Evolutionary conservation across 1,139 yeast species (phyloP).

Genomic region (Sugiyamaella xylanicola): DNA sequence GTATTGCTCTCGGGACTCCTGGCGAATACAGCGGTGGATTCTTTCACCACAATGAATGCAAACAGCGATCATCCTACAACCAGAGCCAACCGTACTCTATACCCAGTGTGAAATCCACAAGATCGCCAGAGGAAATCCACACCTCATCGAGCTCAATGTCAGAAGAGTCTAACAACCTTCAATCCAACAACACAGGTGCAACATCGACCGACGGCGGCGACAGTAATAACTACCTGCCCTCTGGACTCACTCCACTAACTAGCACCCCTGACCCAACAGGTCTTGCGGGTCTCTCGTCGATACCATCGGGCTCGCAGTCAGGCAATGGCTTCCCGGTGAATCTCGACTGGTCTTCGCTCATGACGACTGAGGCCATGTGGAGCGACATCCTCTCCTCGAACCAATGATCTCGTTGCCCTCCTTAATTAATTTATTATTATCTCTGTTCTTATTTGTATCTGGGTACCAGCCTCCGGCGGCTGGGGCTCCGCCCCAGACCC

Average conservation of each 20-base stretch:
- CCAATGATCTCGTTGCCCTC: not conserved
- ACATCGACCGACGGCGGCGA: slow-evolving; percentile 1
- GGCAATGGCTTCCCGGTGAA: not conserved
- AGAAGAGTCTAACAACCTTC: slow-evolving; percentile 1
- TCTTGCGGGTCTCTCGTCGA: not conserved
- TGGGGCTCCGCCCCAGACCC: not conserved
- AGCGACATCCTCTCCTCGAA: slow-evolving; percentile 12
- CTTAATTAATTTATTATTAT: not conserved
- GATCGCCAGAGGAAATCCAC: not conserved
- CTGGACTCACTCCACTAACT: slow-evolving; percentile 10
- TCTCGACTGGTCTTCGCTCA: slow-evolving; percentile 21
- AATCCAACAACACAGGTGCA: not conserved
- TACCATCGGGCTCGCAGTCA: not conserved
- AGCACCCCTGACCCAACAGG: slow-evolving; percentile 11
- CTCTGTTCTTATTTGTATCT: not conserved
- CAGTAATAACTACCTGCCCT: not conserved
- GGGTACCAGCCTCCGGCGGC: not conserved
- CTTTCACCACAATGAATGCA: not conserved
- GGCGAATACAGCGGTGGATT: not conserved
- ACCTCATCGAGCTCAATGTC: slow-evolving; percentile 1
- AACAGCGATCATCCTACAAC: no score
- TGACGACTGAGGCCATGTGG: slow-evolving; percentile 22
- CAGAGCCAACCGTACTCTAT: not conserved
- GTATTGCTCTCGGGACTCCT: not conserved
- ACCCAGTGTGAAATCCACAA: not conserved